A percentile compares a stretch with the other conserved stretches of the same genome.
Conservation (phyloP, 371 early-diverging fungal genomes). For the Mortierella sp. region DNA sequence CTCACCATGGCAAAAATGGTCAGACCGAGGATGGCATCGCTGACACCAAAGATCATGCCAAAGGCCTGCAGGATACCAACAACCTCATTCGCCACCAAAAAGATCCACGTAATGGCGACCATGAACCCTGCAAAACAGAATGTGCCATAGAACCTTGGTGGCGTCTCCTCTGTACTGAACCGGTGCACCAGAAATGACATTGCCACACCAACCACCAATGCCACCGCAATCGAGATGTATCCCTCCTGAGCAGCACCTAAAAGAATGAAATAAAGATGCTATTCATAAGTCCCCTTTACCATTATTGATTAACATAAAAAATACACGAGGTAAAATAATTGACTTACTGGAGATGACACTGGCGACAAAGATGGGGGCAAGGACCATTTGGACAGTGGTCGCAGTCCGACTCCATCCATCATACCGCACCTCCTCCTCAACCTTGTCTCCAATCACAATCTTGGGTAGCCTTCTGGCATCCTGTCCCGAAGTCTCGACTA, state of each 20-base stretch:
- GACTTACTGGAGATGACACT: slow-evolving; percentile 49
- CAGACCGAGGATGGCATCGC: slow-evolving; percentile 85
- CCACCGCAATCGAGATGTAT: slow-evolving; percentile 22
- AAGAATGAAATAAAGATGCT: neutral
- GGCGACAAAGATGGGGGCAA: slow-evolving; percentile 48
- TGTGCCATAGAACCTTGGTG: slow-evolving; percentile 49
- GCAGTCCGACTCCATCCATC: slow-evolving; percentile 50
- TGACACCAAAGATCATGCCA: slow-evolving; percentile 80
- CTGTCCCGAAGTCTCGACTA: neutral
- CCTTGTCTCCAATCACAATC: slow-evolving; percentile 16
- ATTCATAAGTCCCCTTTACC: no score
- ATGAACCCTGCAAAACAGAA: slow-evolving; percentile 80
- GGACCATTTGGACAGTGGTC: slow-evolving; percentile 48
- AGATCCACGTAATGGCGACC: slow-evolving; percentile 84
- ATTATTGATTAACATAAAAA: neutral
- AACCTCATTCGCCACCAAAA: slow-evolving; percentile 86
- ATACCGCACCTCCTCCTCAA: slow-evolving; percentile 6
- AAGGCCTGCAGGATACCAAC: slow-evolving; percentile 84
- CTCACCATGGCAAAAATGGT: slow-evolving; percentile 86
- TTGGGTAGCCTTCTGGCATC: slow-evolving; percentile 1
- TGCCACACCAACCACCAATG: slow-evolving; percentile 13
- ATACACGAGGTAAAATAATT: neutral
- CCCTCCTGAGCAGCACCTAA: slow-evolving; percentile 42
- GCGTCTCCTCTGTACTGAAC: slow-evolving; percentile 44
- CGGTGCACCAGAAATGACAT: slow-evolving; percentile 23